A percentile compares a stretch with the other conserved stretches of the same genome.
phyloP scores from a whole-genome alignment of 345 rosid species.

The Citrus australasica region DNA sequence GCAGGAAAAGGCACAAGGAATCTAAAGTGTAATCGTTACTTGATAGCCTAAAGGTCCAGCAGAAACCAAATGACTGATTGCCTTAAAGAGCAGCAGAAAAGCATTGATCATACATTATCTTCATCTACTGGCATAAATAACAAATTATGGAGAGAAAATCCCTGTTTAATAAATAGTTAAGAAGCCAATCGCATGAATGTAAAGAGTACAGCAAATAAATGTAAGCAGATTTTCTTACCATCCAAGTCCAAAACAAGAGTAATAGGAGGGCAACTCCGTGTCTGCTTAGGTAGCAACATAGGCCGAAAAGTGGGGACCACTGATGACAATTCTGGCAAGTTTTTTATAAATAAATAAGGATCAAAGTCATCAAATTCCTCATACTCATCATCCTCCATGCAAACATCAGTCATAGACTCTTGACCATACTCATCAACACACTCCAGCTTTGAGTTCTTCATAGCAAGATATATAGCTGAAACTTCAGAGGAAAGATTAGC shows the following conservation, averaged over 20 bases:
- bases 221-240: conserved; percentile 48
- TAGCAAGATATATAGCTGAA: conserved; percentile 92
- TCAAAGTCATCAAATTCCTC: conserved; percentile 91
- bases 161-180: background rate
- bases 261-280: conserved; percentile 93
- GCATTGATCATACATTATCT: background rate
- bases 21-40: background rate
- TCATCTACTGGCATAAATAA: background rate
- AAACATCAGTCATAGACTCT: conserved; percentile 63
- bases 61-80: background rate
- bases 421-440: conserved; percentile 84
- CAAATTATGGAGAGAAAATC: background rate
- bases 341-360: conserved; percentile 88
- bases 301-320: conserved; percentile 90
- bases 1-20: background rate
- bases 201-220: background rate
- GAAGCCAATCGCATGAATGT: background rate
- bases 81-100: background rate
- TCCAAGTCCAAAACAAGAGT: conserved; percentile 96
- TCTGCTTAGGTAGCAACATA: conserved; percentile 82
- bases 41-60: background rate
- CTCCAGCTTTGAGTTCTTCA: conserved; percentile 95
- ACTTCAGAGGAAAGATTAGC: conserved; percentile 64
- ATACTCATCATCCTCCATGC: conserved; percentile 65
- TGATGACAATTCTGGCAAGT: conserved; percentile 81